Percentiles rank a stretch among this genome's conserved stretches.
phyloP scores from a whole-genome alignment of 1,139 yeast species.

The Hyphopichia fennica region DNA sequence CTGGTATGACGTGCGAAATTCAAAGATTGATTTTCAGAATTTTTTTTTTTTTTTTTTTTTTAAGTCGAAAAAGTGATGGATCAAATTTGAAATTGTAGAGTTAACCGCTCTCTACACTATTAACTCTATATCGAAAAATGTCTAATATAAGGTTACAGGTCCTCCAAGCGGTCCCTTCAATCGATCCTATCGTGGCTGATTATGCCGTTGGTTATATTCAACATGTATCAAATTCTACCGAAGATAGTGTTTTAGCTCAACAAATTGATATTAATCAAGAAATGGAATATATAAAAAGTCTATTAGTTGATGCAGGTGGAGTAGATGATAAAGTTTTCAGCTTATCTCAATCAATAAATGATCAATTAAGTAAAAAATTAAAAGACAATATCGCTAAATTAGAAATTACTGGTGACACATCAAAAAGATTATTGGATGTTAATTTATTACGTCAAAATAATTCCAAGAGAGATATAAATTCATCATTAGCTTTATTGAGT shows the following conservation, averaged over 20 bases:
- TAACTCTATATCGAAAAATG: no score
- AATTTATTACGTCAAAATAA: constrained; percentile 57
- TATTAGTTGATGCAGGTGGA: constrained; percentile 84
- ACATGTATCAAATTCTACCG: constrained; percentile 71
- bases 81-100: no score
- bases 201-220: constrained; percentile 89
- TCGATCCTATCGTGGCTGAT: constrained; percentile 88
- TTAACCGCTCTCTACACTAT: no score
- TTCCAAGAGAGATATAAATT: constrained; percentile 70
- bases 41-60: no score
- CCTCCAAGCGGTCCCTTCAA: constrained; percentile 84
- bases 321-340: constrained; percentile 49
- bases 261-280: constrained; percentile 67
- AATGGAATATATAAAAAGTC: constrained; percentile 59
- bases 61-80: no score
- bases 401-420: constrained; percentile 72
- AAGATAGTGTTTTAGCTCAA: constrained; percentile 79
- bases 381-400: constrained; percentile 70
- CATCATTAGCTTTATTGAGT: constrained; percentile 69
- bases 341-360: constrained; percentile 45
- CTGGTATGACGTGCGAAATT: no score
- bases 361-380: constrained; percentile 55
- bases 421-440: constrained; percentile 75
- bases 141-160: constrained; percentile 64
- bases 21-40: no score